Conservation (phyloP, 2,329 filamentous ascomycete species). For the Diplodia intermedia region DNA sequence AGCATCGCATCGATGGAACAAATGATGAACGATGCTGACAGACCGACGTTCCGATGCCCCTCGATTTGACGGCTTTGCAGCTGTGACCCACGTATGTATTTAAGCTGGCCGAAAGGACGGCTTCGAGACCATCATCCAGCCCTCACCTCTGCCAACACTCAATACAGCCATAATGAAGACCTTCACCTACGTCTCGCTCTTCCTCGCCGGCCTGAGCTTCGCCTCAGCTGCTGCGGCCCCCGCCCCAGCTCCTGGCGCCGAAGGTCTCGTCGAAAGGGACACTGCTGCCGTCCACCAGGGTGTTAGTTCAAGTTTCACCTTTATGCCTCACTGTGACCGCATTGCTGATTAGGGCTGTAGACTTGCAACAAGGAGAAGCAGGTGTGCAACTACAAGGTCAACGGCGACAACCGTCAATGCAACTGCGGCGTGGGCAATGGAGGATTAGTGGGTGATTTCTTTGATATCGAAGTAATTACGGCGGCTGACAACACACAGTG, state of each 20-base stretch:
- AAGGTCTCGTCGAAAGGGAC: not conserved
- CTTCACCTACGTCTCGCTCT: not conserved
- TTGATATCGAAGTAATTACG: not conserved
- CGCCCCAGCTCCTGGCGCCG: not conserved
- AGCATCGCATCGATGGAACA: not conserved
- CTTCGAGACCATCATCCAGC: not conserved
- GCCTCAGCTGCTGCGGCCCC: not conserved
- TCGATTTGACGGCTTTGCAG: not conserved
- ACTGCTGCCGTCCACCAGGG: not conserved
- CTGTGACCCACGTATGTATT: not conserved
- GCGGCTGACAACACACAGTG: not conserved
- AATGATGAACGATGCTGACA: not conserved
- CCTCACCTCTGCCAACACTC: not conserved
- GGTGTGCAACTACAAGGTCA: not conserved
- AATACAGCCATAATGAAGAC: not conserved
- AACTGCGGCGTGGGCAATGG: not conserved
- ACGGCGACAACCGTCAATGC: not conserved
- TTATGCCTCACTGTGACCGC: accelerated
- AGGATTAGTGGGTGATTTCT: not conserved
- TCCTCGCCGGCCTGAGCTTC: not conserved
- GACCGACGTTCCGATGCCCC: not conserved
- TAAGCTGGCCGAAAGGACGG: not conserved
- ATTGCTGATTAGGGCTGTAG: not conserved
- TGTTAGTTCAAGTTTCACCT: not conserved
- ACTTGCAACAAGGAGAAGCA: not conserved